A percentile compares a stretch with the other conserved stretches of the same genome.
These are phyloP conservation scores for Apiospora arundinis DNA, from an alignment of 2,329 filamentous ascomycete species.

Conservation along the genomic window DNA sequence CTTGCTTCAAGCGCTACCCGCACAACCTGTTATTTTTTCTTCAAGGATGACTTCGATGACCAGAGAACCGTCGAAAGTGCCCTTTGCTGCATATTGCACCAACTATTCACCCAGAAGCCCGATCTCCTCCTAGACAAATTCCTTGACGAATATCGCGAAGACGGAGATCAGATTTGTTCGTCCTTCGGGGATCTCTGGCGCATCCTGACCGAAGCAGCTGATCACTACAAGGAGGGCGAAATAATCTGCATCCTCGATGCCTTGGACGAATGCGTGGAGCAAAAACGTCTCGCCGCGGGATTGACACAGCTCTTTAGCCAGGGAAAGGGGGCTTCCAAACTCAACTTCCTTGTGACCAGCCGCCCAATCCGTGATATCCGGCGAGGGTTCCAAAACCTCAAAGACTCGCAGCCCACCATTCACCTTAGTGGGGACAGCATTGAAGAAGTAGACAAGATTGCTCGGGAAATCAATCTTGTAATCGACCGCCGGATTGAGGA, in stretches of 20 bases:
- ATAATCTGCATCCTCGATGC: constrained; percentile 48
- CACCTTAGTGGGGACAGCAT: constrained; percentile 39
- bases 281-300: constrained; percentile 31
- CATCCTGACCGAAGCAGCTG: constrained; percentile 32
- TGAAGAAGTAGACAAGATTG: constrained; percentile 37
- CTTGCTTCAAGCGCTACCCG: constrained; percentile 29
- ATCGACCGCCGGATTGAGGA: constrained; percentile 34
- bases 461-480: constrained; percentile 39
- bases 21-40: constrained; percentile 51
- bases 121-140: constrained; percentile 33
- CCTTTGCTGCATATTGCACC: constrained; percentile 45
- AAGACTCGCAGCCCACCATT: constrained; percentile 33
- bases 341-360: constrained; percentile 49
- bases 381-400: constrained; percentile 32
- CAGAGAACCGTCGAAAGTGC: constrained; percentile 40
- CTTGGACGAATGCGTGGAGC: constrained; percentile 47
- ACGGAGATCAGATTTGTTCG: constrained; percentile 26
- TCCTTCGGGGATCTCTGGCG: constrained; percentile 42
- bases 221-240: constrained; percentile 28
- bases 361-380: constrained; percentile 41
- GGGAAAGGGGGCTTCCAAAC: constrained; percentile 20
- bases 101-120: constrained; percentile 40
- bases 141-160: constrained; percentile 29
- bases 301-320: constrained; percentile 36
- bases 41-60: constrained; percentile 48